These are phyloP conservation scores for Melocanna baccifera DNA, from an alignment of 176 grass and related monocot species.

Conservation along the genomic window DNA sequence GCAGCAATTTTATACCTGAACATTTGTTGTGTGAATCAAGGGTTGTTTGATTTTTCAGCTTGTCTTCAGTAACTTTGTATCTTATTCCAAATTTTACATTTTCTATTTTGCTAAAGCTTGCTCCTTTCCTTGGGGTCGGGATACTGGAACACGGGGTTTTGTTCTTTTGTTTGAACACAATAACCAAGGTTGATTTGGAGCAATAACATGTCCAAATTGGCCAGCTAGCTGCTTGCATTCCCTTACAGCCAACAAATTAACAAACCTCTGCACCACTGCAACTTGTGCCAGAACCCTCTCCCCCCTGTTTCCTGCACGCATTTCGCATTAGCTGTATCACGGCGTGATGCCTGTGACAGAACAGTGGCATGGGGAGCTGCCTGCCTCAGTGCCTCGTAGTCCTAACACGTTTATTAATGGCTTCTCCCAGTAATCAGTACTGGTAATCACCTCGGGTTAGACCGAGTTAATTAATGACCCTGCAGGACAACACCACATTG, in stretches of 20 bases:
- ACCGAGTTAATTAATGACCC: not conserved
- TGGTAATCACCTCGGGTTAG: not conserved
- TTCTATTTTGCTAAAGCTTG: too few species aligned
- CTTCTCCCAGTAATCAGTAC: not conserved
- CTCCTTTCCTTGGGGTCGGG: too few species aligned
- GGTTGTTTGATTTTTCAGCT: too few species aligned
- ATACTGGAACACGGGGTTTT: too few species aligned
- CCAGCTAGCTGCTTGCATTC: not conserved
- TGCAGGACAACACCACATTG: not conserved
- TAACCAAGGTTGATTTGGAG: not conserved
- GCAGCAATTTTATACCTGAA: too few species aligned
- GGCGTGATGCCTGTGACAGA: not conserved
- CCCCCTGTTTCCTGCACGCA: not conserved
- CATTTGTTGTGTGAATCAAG: too few species aligned
- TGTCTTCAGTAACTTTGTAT: too few species aligned
- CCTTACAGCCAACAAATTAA: not conserved
- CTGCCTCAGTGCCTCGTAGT: not conserved
- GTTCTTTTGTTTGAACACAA: not conserved
- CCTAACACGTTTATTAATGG: not conserved
- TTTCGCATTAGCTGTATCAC: not conserved
- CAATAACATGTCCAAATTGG: not conserved
- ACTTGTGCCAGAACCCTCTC: not conserved
- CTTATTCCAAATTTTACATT: too few species aligned
- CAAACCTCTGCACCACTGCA: not conserved
- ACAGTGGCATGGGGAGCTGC: not conserved